Conservation (phyloP, 1,139 yeast species). For the Scheffersomyces insectosa region DNA sequence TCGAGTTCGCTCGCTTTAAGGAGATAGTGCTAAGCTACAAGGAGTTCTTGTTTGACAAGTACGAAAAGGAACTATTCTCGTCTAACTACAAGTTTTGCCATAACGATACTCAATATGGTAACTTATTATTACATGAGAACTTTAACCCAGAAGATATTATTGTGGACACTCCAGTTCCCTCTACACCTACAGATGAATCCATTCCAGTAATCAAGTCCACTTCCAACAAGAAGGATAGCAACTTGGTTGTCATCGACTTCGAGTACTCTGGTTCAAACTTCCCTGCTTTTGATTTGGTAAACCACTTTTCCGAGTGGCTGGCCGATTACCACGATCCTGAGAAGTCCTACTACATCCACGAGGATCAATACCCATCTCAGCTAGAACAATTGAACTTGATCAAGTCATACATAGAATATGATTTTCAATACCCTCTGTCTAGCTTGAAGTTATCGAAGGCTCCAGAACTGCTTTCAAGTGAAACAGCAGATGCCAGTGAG, state of each 20-base stretch:
- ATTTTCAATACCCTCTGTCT: conserved; percentile 41
- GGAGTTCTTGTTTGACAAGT: conserved; percentile 60
- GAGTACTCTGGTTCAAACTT: conserved; percentile 95
- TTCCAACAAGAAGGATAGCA: conserved; percentile 55
- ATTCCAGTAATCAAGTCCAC: conserved; percentile 19
- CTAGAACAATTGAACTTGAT: conserved; percentile 71
- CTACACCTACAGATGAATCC: conserved; percentile 21
- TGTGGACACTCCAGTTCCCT: conserved; percentile 16
- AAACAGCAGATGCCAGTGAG: conserved; percentile 22
- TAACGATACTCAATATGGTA: conserved; percentile 96
- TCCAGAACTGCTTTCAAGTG: conserved; percentile 13
- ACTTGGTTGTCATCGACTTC: conserved; percentile 90
- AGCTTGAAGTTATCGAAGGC: conserved; percentile 22
- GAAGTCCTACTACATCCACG: conserved; percentile 57
- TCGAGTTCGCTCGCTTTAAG: conserved; percentile 52
- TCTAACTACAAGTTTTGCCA: conserved; percentile 76
- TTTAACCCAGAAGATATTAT: conserved; percentile 41
- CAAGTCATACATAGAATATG: conserved; percentile 68
- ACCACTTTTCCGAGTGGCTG: conserved; percentile 96
- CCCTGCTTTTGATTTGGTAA: conserved; percentile 87
- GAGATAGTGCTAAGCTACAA: conserved; percentile 50
- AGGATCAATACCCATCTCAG: conserved; percentile 60
- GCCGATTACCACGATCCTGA: conserved; percentile 77
- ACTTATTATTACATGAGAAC: conserved; percentile 56
- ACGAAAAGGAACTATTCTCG: conserved; percentile 46